Conservation (phyloP, 192 early-diverging fungal genomes). For the Coemansia sp. region DNA sequence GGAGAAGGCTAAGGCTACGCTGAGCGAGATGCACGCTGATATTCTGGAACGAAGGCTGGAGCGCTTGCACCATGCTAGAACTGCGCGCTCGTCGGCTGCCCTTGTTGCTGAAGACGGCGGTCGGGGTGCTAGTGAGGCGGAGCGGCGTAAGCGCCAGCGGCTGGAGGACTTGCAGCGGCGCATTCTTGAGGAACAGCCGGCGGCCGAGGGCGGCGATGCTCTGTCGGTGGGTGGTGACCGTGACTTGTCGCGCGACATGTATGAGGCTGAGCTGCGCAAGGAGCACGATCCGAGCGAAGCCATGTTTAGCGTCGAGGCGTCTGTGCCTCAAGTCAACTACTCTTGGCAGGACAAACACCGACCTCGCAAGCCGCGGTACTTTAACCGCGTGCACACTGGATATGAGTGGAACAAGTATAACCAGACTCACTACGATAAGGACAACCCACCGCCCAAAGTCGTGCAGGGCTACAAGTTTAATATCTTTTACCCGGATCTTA, state of each 20-base stretch:
- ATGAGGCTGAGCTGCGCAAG: constrained; percentile 72
- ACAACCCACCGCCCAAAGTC: constrained; percentile 97
- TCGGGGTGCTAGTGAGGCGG: constrained; percentile 48
- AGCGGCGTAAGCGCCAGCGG: constrained; percentile 58
- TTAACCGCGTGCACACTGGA: constrained; percentile 96
- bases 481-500: constrained; percentile 97
- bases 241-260: constrained; percentile 53
- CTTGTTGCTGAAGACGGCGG: constrained; percentile 20
- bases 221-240: background rate
- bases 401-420: constrained; percentile 99
- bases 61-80: constrained; percentile 61
- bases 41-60: constrained; percentile 76
- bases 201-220: constrained; percentile 2
- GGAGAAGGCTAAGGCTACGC: constrained; percentile 75
- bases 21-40: constrained; percentile 78
- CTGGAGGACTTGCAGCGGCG: constrained; percentile 50
- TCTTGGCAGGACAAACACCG: constrained; percentile 94
- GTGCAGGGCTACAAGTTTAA: constrained; percentile 99
- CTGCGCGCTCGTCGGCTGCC: constrained; percentile 39
- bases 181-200: constrained; percentile 52
- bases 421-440: constrained; percentile 95
- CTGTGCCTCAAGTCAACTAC: constrained; percentile 64
- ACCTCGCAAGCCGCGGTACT: constrained; percentile 93
- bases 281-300: constrained; percentile 81
- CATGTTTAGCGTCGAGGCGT: constrained; percentile 77